Evolutionary conservation across 106 monocot species (phyloP).

Genomic region (Apostasia ramifera): DNA sequence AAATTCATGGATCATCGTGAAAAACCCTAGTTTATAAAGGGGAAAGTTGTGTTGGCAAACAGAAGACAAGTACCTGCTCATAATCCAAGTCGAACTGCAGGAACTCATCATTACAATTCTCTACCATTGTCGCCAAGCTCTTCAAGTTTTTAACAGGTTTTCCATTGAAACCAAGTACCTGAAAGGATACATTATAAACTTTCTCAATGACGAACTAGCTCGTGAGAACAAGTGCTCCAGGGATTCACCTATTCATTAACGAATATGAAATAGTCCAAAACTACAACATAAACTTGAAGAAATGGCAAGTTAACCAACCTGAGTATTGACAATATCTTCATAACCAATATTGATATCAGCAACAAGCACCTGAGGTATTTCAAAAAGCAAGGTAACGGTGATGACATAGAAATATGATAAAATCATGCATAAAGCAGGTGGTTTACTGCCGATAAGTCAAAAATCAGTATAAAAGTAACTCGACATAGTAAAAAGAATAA

Average conservation of each 20-base stretch:
- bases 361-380: slow-evolving; percentile 74
- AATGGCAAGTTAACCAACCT: slow-evolving; percentile 34
- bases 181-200: not conserved
- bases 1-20: too few species aligned
- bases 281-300: not conserved
- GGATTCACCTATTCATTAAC: not conserved
- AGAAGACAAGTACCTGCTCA: slow-evolving; percentile 56
- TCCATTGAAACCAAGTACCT: slow-evolving; percentile 81
- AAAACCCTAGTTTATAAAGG: not conserved
- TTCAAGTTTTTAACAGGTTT: slow-evolving; percentile 95
- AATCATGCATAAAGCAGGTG: too few species aligned
- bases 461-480: not conserved
- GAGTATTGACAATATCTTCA: slow-evolving; percentile 99
- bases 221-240: not conserved
- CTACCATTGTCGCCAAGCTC: slow-evolving; percentile 79
- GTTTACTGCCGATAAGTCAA: too few species aligned
- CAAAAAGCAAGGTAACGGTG: not conserved
- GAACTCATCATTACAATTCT: slow-evolving; percentile 78
- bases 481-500: not conserved
- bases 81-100: slow-evolving; percentile 94
- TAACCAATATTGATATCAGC: slow-evolving; percentile 98
- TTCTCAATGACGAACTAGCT: not conserved
- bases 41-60: too few species aligned
- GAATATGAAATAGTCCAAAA: not conserved
- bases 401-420: too few species aligned